A percentile compares a stretch with the other conserved stretches of the same genome.
phyloP scores from a whole-genome alignment of 1,284 basidiomycete species.

The Neonothopanus nambi region DNA sequence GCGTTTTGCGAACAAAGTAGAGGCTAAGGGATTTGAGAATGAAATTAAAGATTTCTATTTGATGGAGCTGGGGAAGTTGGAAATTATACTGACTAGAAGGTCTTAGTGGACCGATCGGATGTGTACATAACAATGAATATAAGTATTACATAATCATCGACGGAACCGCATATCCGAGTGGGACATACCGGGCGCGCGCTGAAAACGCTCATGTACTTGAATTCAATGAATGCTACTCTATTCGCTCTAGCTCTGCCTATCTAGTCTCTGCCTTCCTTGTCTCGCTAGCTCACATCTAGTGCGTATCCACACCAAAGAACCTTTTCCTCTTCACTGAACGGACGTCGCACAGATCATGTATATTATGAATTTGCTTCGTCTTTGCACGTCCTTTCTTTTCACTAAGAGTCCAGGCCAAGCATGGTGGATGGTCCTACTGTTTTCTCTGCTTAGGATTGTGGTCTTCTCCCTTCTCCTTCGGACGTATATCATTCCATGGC shows the following conservation, averaged over 20 bases:
- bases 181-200: neutral
- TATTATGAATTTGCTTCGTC: constrained; percentile 5
- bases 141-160: no score
- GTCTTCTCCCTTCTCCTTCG: constrained; percentile 59
- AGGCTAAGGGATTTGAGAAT: no score
- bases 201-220: neutral
- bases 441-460: constrained; percentile 50
- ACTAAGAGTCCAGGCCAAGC: constrained; percentile 30
- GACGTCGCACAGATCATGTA: constrained; percentile 8
- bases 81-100: neutral
- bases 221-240: neutral
- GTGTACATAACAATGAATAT: no score
- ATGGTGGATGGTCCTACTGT: constrained; percentile 40
- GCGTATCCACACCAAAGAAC: neutral
- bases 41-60: no score
- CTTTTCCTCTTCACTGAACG: neutral
- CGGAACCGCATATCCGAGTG: no score
- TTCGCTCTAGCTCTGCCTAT: neutral
- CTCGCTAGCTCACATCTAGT: neutral
- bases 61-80: neutral
- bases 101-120: no score
- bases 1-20: no score
- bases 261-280: neutral
- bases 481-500: constrained; percentile 63
- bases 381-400: constrained; percentile 14